These are phyloP conservation scores for Metschnikowia gelsemii DNA, from an alignment of 805 yeast species.

Conservation along the genomic window DNA sequence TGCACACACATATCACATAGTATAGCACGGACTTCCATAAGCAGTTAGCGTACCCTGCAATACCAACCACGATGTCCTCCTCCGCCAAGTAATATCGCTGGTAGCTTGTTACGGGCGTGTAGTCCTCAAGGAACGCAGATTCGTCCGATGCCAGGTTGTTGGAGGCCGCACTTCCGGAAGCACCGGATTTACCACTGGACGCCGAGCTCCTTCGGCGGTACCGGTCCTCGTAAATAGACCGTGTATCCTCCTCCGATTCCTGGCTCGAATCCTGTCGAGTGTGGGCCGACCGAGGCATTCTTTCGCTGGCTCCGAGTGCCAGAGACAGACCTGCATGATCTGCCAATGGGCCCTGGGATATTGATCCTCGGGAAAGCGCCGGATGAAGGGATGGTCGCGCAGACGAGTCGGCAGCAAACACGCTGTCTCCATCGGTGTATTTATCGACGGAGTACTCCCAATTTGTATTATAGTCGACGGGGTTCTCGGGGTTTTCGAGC, in stretches of 20 bases:
- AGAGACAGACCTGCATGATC: neutral
- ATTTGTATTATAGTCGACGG: slow-evolving; percentile 69
- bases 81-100: slow-evolving; percentile 93
- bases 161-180: slow-evolving; percentile 10
- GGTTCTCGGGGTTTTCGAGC: slow-evolving; percentile 52
- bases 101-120: slow-evolving; percentile 41
- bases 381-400: slow-evolving; percentile 16
- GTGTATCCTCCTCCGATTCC: slow-evolving; percentile 11
- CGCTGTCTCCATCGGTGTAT: slow-evolving; percentile 26
- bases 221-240: slow-evolving; percentile 25
- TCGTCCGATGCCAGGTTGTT: slow-evolving; percentile 9
- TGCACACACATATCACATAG: slow-evolving; percentile 50
- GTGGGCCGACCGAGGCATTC: slow-evolving; percentile 17
- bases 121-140: slow-evolving; percentile 14
- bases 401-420: neutral
- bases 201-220: slow-evolving; percentile 27
- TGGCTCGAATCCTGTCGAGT: neutral
- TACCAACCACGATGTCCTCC: slow-evolving; percentile 91
- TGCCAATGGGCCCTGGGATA: slow-evolving; percentile 3
- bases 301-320: slow-evolving; percentile 8
- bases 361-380: slow-evolving; percentile 3
- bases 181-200: slow-evolving; percentile 9
- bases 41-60: slow-evolving; percentile 80
- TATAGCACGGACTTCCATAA: slow-evolving; percentile 47
- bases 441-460: slow-evolving; percentile 67